phyloP scores from a whole-genome alignment of 1,284 basidiomycete genomes.

The Megacollybia platyphylla region DNA sequence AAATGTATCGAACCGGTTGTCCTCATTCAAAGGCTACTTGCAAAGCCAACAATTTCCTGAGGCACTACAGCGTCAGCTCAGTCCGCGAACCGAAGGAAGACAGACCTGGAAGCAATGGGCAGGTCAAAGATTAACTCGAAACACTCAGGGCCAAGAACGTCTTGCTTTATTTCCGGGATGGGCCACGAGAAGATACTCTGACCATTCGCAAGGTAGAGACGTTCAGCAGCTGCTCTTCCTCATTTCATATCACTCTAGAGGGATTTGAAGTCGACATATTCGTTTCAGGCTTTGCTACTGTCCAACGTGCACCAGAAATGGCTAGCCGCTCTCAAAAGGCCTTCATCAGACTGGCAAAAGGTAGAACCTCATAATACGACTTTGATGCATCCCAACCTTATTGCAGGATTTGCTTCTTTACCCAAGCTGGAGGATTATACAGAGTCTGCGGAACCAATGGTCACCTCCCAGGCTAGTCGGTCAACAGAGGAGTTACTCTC shows the following conservation, averaged over 20 bases:
- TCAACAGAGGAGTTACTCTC: constrained; percentile 36
- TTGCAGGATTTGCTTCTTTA: constrained; percentile 42
- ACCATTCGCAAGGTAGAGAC: constrained; percentile 8
- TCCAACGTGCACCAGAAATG: constrained; percentile 44
- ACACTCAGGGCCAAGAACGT: constrained; percentile 16
- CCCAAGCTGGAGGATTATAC: constrained; percentile 30
- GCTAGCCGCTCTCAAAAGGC: constrained; percentile 64
- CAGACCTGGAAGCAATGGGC: constrained; percentile 33
- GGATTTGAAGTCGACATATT: constrained; percentile 61
- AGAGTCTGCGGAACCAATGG: constrained; percentile 11
- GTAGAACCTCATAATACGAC: constrained; percentile 24
- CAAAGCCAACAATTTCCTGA: not conserved
- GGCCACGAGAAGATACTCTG: constrained; percentile 26
- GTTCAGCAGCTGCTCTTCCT: not conserved
- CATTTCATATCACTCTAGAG: constrained; percentile 15
- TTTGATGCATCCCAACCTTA: constrained; percentile 1
- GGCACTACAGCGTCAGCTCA: not conserved
- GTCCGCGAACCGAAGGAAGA: constrained; percentile 7
- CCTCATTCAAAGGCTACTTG: not conserved
- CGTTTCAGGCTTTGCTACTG: constrained; percentile 65
- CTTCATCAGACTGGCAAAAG: constrained; percentile 66
- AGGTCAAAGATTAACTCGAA: constrained; percentile 20
- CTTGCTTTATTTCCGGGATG: constrained; percentile 41
- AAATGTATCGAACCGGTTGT: not conserved
- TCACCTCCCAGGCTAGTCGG: constrained; percentile 17